Conservation (phyloP, 1,284 basidiomycete genomes). For the Trichosporon asahii region DNA sequence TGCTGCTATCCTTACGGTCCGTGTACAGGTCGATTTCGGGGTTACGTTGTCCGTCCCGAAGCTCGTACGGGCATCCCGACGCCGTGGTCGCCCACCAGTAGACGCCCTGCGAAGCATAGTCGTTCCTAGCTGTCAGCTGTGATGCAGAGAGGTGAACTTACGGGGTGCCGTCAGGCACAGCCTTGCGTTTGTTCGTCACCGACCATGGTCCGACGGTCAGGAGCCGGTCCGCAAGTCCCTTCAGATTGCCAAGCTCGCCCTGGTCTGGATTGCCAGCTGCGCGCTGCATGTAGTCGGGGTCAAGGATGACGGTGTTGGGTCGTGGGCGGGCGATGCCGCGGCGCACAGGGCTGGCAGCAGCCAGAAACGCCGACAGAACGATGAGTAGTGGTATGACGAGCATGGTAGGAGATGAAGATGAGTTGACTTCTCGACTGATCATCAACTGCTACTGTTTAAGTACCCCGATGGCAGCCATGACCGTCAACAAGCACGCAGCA, state of each 20-base stretch:
- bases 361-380: background rate
- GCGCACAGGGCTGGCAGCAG: background rate
- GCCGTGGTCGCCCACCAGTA: slow-evolving; percentile 16
- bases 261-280: background rate
- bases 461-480: background rate
- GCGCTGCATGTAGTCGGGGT: slow-evolving; percentile 11
- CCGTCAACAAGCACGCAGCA: background rate
- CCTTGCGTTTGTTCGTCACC: slow-evolving; percentile 10
- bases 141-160: background rate
- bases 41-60: slow-evolving; percentile 18
- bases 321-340: background rate
- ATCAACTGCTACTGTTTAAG: background rate
- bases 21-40: slow-evolving; percentile 21
- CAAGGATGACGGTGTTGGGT: slow-evolving; percentile 15
- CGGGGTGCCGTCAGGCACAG: slow-evolving; percentile 14
- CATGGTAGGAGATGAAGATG: background rate
- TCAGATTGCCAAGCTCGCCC: background rate
- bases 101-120: slow-evolving; percentile 21
- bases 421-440: background rate
- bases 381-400: background rate
- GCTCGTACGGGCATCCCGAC: slow-evolving; percentile 15
- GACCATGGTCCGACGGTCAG: slow-evolving; percentile 15
- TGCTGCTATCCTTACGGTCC: slow-evolving; percentile 15
- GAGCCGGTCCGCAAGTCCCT: slow-evolving; percentile 4
- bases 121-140: background rate